Base-by-base conservation (phyloP, 129 eudicot species). In the Cynara cardunculus region DNA sequence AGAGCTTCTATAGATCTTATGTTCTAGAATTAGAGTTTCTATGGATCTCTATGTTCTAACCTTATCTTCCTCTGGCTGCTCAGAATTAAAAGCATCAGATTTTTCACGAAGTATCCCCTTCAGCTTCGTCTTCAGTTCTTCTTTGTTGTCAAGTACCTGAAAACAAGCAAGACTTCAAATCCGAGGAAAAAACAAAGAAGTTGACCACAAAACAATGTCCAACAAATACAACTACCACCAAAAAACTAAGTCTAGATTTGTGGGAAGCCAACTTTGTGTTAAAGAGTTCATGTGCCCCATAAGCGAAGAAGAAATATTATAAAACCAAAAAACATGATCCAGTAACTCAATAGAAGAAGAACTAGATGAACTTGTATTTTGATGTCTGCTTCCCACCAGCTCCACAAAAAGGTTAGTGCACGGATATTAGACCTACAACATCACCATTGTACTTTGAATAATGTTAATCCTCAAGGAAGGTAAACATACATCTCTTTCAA, bases 21-120 rank as follows among this genome's bases (percentile, higher is more conserved):
- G 72, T 76, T 79, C 32, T 39, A 81, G 56, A 73, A 37, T 5
- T 41, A 62, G 24, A 64, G 31, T 41, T 65, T 66, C 25, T 78
- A 49, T 19, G 75, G 30, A 39, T 74, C 22, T 77, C 44, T 73
- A 78, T 44, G 69, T 76, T 79, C 65, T 78, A 85, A 94, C 99
- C 97, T 90, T 95, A 90, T 95, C 99, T 80, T 90, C 97, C 77
- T 92, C 97, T 2, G 87, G 84, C 19, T 87, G 71, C n/a, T 90
- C 97, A 31, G 88, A 84, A 84, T 89, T 95, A 74, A 95, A 95
- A 68, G 85, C 89, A 85, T 95, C 99, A 56, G 94, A 90, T 71
- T 90, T 95, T 46, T 92, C 97, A 78, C 97, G 93, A 59, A 95
- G 92, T 73, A 78, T 73, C 87, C 89, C 90, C 91, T 92, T 95